Percentiles rank a stretch among this genome's conserved stretches.
Evolutionary conservation across 768 basidiomycete genomes (phyloP).

Genomic region (Lentinula aciculospora): DNA sequence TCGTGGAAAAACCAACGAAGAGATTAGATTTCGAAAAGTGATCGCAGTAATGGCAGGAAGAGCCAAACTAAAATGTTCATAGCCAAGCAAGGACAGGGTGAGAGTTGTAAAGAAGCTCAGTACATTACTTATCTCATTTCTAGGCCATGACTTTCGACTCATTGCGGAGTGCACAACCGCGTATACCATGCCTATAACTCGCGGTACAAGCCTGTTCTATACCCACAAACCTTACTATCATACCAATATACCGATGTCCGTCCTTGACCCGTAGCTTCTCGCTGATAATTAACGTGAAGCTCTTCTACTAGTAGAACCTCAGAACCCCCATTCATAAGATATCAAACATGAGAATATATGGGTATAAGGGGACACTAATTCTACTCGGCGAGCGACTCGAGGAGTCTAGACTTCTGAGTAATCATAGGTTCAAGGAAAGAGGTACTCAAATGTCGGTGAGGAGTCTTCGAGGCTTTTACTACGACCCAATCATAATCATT

Average conservation of each 20-base stretch:
- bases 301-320: neutral
- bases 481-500: too few relatives aligned
- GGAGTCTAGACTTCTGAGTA: too few relatives aligned
- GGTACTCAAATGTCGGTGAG: too few relatives aligned
- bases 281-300: neutral
- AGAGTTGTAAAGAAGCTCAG: neutral
- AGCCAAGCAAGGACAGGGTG: neutral
- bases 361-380: too few relatives aligned
- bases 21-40: neutral
- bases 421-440: too few relatives aligned
- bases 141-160: neutral
- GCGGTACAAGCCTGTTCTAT: neutral
- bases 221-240: neutral
- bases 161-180: neutral
- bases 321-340: neutral
- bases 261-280: neutral
- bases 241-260: neutral
- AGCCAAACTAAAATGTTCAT: neutral
- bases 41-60: neutral
- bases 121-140: neutral
- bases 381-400: too few relatives aligned
- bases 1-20: neutral
- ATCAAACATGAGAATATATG: neutral
- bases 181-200: neutral
- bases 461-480: too few relatives aligned